Conservation (phyloP, 192 early-diverging fungal genomes). For the Coemansia sp. region DNA sequence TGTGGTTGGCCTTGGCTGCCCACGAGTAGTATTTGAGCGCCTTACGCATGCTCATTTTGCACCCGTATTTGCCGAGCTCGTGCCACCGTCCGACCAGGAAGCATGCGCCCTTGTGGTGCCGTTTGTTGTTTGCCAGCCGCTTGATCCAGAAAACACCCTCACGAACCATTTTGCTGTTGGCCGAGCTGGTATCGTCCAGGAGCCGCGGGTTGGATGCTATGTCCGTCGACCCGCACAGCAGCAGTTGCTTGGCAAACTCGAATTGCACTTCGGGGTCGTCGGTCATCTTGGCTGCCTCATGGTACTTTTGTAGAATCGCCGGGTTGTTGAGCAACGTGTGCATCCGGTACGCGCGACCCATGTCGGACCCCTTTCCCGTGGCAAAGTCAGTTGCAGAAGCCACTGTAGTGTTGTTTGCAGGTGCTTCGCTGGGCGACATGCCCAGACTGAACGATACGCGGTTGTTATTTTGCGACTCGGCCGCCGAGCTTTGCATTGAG, state of each 20-base stretch:
- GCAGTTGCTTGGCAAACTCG: constrained; percentile 66
- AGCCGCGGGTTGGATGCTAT: constrained; percentile 30
- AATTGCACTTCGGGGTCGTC: constrained; percentile 69
- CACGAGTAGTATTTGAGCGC: constrained; percentile 34
- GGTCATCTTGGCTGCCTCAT: constrained; percentile 70
- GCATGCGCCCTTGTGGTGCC: constrained; percentile 34
- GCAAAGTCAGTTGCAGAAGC: constrained; percentile 41
- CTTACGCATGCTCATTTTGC: constrained; percentile 36
- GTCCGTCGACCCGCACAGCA: constrained; percentile 48
- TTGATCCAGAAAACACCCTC: constrained; percentile 55
- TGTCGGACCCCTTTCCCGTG: constrained; percentile 35
- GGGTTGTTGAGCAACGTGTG: constrained; percentile 53
- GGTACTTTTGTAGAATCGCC: constrained; percentile 58
- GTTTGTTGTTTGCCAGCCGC: constrained; percentile 44
- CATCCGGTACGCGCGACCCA: constrained; percentile 50
- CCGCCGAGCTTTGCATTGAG: constrained; percentile 42
- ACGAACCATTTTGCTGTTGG: constrained; percentile 44
- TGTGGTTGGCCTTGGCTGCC: constrained; percentile 36
- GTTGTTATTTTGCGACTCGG: constrained; percentile 20
- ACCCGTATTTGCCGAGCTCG: constrained; percentile 53
- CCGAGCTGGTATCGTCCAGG: constrained; percentile 10
- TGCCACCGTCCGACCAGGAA: constrained; percentile 53
- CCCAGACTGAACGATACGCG: constrained; percentile 44
- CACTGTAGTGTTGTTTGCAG: not conserved
- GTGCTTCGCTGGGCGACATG: constrained; percentile 13